A percentile compares a stretch with the other conserved stretches of the same genome.
These are phyloP conservation scores for Trichophyton equinum DNA, from an alignment of 2,329 filamentous ascomycete species.

Conservation along the genomic window DNA sequence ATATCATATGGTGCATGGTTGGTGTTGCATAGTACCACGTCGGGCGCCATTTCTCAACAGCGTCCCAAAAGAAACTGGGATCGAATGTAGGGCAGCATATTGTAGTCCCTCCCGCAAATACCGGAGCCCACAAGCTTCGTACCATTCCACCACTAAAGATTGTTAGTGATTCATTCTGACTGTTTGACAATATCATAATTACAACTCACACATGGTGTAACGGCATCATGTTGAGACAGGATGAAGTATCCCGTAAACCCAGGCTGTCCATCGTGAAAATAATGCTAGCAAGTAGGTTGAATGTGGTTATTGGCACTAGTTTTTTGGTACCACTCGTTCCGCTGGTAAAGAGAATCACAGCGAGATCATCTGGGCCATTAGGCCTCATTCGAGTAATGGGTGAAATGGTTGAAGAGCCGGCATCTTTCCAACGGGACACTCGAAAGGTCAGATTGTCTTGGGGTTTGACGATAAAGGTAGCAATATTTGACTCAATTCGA, in stretches of 20 bases:
- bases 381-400: not conserved
- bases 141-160: not conserved
- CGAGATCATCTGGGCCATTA: constrained; percentile 3
- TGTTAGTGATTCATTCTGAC: not conserved
- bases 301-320: not conserved
- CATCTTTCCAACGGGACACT: not conserved
- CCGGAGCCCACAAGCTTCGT: not conserved
- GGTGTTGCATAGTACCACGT: constrained; percentile 6
- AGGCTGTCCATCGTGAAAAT: not conserved
- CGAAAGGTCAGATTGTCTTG: constrained; percentile 2
- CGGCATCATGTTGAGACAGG: constrained; percentile 5
- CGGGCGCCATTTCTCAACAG: not conserved
- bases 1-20: constrained; percentile 5
- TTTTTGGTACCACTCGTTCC: constrained; percentile 4
- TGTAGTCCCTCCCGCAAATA: not conserved
- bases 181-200: not conserved
- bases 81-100: constrained; percentile 1
- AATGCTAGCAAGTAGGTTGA: not conserved
- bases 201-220: constrained; percentile 2
- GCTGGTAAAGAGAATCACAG: constrained; percentile 3
- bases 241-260: not conserved
- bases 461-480: not conserved
- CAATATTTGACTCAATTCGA: not conserved
- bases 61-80: constrained; percentile 3
- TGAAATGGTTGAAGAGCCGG: no score